A percentile compares a stretch with the other conserved stretches of the same genome.
phyloP scores from a whole-genome alignment of 208 protist genomes.

The Trypanosoma scelopori region DNA sequence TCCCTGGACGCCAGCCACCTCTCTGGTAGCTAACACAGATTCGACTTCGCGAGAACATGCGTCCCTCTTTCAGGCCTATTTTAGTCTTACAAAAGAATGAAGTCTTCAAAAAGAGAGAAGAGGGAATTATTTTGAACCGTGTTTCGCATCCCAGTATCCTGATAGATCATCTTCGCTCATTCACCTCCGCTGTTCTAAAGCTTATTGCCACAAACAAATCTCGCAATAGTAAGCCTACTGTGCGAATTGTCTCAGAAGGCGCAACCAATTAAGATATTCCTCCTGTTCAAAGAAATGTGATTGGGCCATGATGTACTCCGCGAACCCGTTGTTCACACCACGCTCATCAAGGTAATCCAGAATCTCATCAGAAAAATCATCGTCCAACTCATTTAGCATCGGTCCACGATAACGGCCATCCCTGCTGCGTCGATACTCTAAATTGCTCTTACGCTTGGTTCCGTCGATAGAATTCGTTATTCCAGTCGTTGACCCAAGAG shows the following conservation, averaged over 20 bases:
- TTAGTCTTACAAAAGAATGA: constrained; percentile 17
- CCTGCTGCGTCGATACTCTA: constrained; percentile 29
- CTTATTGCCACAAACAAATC: background rate
- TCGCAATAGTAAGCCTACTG: constrained; percentile 31
- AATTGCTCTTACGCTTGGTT: constrained; percentile 18
- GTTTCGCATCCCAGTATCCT: too few species aligned
- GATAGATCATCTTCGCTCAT: background rate
- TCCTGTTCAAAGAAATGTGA: constrained; percentile 81
- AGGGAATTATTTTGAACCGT: background rate
- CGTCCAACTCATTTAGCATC: constrained; percentile 84
- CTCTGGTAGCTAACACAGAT: constrained; percentile 69
- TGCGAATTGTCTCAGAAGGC: constrained; percentile 64
- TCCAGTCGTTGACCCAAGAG: background rate
- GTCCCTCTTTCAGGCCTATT: constrained; percentile 14
- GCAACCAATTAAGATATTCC: constrained; percentile 83
- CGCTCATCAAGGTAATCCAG: constrained; percentile 86
- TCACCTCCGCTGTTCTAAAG: background rate
- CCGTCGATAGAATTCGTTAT: constrained; percentile 5
- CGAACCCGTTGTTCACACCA: constrained; percentile 86
- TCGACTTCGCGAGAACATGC: constrained; percentile 18
- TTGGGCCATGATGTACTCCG: constrained; percentile 83
- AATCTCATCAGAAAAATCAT: constrained; percentile 88
- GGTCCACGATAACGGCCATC: constrained; percentile 64
- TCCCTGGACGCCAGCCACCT: constrained; percentile 77
- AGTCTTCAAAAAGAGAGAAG: constrained; percentile 11